These are phyloP conservation scores for Fraxinus excelsior DNA, from an alignment of 257 asterid species.

Conservation along the genomic window DNA sequence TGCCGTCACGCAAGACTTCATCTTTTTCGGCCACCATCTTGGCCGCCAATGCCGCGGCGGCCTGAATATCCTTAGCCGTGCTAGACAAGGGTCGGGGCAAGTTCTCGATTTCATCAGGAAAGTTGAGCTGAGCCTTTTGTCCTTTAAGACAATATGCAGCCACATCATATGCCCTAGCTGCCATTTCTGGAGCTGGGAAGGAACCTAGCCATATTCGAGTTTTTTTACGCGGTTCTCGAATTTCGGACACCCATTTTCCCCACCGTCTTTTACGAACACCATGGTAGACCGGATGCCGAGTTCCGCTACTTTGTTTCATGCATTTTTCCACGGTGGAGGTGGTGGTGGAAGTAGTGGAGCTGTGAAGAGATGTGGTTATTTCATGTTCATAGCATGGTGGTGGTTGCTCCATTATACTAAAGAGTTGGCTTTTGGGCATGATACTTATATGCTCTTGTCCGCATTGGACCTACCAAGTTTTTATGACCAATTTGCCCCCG, in stretches of 20 bases:
- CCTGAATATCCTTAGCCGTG: slow-evolving; percentile 56
- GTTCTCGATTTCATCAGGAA: slow-evolving; percentile 40
- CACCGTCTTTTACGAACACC: slow-evolving; percentile 64
- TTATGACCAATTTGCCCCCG: slow-evolving; percentile 24
- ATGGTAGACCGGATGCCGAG: slow-evolving; percentile 57
- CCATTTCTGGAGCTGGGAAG: slow-evolving; percentile 64
- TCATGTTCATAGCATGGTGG: slow-evolving; percentile 35
- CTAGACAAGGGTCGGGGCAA: slow-evolving; percentile 47
- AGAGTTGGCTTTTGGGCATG: neutral
- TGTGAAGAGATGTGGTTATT: neutral
- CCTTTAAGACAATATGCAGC: slow-evolving; percentile 64
- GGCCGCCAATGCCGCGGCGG: slow-evolving; percentile 64
- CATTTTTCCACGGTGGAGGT: neutral
- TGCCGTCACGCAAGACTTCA: neutral
- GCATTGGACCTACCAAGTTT: no score
- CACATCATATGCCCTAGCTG: slow-evolving; percentile 69
- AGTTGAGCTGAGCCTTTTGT: slow-evolving; percentile 48
- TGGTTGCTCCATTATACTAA: slow-evolving; percentile 41
- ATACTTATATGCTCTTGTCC: slow-evolving; percentile 18
- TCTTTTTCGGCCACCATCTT: slow-evolving; percentile 13
- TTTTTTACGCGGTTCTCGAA: slow-evolving; percentile 60
- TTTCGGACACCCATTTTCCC: slow-evolving; percentile 79
- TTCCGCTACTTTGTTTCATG: slow-evolving; percentile 8
- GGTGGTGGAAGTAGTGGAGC: neutral
- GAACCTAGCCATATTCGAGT: slow-evolving; percentile 72